Base-by-base conservation (phyloP, 2,329 filamentous ascomycete species). In the Paracoccidioides lutzii region DNA sequence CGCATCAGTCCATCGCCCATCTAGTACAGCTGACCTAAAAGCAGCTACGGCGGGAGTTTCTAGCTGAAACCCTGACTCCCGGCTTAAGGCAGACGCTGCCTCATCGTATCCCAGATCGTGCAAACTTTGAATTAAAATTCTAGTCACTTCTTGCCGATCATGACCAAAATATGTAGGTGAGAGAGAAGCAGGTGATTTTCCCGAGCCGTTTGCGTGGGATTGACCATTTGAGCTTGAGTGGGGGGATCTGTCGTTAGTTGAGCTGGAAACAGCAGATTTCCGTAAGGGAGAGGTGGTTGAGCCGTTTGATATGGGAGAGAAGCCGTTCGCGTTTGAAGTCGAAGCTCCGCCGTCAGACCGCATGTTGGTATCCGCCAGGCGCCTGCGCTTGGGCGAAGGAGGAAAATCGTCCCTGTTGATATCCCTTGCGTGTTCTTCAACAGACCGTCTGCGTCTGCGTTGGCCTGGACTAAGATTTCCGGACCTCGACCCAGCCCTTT, bases 61-160 rank as follows among this genome's bases (percentile, higher is more conserved):
- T 57, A 98, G 75, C 66, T 91, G 82, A 67, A 81, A 95, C 0
- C 90, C 90, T 66, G 91, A 97, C 69, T 94, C 88, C 58, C 80
- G 78, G 65, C 82, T 85, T 56, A 98, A 76, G 58, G 79, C 82
- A 46, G 81, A 78, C 30, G 93, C 91, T 10, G 91, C 87, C 10
- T 77, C 76, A 57, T 83, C 77, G 67, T 97, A 96, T 2, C 93
- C 93, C 74, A 98, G 78, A 68, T 96, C 91, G 30, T 83, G 81
- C 60, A 98, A 74, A 40, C 90, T 87, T 71, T 98, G 93, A 65
- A 98, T 93, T 64, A 98, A 73, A 60, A 97, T 86, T 54, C 93
- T 80, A 4, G 91, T 95, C 46, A 97, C 85, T 73, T 98, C 91
- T 75, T 95, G 90, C 67, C 89, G 82, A 67, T 93, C 82, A 67